Evolutionary conservation across 352 stramenopile species (phyloP).

Genomic region (Globisporangium yorkense): DNA sequence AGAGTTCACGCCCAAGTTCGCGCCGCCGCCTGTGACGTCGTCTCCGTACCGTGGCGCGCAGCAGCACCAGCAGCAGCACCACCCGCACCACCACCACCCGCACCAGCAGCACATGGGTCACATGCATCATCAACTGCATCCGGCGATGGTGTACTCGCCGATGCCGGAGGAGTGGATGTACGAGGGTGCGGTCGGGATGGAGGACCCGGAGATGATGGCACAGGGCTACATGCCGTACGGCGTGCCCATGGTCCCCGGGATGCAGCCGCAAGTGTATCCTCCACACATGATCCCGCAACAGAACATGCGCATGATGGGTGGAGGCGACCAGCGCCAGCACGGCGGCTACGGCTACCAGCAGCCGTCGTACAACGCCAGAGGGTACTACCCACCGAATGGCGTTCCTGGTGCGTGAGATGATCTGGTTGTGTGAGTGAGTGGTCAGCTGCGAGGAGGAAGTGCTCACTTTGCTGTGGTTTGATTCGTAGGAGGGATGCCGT

Average conservation of each 20-base stretch:
- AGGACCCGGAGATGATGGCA: slow-evolving; percentile 41
- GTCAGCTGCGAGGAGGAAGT: background rate
- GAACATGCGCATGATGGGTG: slow-evolving; percentile 45
- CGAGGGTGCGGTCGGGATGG: slow-evolving; percentile 34
- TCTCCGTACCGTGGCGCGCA: slow-evolving; percentile 42
- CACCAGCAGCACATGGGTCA: slow-evolving; percentile 13
- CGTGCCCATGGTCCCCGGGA: slow-evolving; percentile 52
- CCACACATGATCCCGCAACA: slow-evolving; percentile 62
- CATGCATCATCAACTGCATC: slow-evolving; percentile 25
- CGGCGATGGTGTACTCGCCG: slow-evolving; percentile 40
- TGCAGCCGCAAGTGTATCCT: slow-evolving; percentile 58
- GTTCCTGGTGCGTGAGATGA: slow-evolving; percentile 15
- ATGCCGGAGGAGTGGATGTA: slow-evolving; percentile 78
- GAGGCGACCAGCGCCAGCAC: slow-evolving; percentile 26
- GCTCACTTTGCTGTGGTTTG: background rate
- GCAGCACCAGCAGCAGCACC: slow-evolving; percentile 14
- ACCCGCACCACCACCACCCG: slow-evolving; percentile 7
- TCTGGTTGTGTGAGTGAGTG: background rate
- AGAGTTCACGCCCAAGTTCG: slow-evolving; percentile 68
- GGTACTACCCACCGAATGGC: slow-evolving; percentile 41
- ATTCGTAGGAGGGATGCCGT: slow-evolving; percentile 22
- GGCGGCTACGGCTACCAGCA: slow-evolving; percentile 54
- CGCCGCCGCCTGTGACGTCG: slow-evolving; percentile 16
- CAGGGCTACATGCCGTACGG: slow-evolving; percentile 66
- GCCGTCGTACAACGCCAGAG: slow-evolving; percentile 43